Percentiles rank a stretch among this genome's conserved stretches.
Evolutionary conservation across 1,284 basidiomycete genomes (phyloP).

Genomic region (Leucoagaricus sp.): DNA sequence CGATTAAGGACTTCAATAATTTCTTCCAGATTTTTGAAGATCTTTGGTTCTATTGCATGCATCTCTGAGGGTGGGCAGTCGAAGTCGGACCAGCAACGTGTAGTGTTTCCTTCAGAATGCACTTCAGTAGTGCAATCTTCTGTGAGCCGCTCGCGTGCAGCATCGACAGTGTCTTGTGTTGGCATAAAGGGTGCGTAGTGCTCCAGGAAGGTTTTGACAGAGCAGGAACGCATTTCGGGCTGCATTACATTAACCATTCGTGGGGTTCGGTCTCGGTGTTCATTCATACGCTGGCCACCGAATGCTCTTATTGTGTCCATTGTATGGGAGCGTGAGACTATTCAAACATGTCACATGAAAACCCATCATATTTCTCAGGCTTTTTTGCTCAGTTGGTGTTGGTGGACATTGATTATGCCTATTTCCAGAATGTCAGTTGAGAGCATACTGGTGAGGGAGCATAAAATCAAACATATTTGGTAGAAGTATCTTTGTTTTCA

Average conservation of each 20-base stretch:
- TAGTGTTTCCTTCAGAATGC: not conserved
- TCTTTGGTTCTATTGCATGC: not conserved
- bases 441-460: too few species aligned
- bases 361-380: too few species aligned
- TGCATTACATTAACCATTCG: constrained; percentile 11
- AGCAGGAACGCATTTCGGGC: not conserved
- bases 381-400: too few species aligned
- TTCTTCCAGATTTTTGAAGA: not conserved
- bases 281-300: too few species aligned
- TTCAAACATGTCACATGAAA: too few species aligned
- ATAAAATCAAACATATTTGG: too few species aligned
- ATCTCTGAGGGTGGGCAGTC: not conserved
- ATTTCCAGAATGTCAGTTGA: too few species aligned
- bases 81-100: not conserved
- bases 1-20: not conserved
- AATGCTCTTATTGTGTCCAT: too few species aligned
- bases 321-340: too few species aligned
- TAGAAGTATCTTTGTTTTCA: too few species aligned
- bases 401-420: too few species aligned
- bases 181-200: not conserved
- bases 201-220: not conserved
- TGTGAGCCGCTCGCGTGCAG: not conserved
- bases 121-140: not conserved
- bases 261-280: not conserved
- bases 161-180: not conserved